Base-by-base conservation (phyloP, 305 asterid species). In the Solanum hybrid region DNA sequence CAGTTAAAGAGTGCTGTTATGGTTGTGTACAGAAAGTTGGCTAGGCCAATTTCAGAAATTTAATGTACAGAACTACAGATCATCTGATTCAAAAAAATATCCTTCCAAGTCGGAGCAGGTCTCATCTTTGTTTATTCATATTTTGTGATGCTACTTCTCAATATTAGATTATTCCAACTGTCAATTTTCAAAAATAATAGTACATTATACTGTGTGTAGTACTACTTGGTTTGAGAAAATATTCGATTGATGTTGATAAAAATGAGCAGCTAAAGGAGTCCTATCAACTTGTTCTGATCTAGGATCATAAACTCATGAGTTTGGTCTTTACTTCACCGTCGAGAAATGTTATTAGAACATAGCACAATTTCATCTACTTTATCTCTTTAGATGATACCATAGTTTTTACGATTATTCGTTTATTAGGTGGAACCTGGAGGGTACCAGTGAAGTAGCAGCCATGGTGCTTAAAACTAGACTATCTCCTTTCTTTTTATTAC, bases 21-120 rank as follows among this genome's bases (percentile, higher is more conserved):
- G 87, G 45, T 56, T 85, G 72, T 51, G 76, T 56, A 85, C 76
- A 85, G 88, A 45, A n/a, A 85, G 88, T 85, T 85, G 76, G 76
- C 40, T 85, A 31, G 76, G 76, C 88, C 76, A 32, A 31, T 56
- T 32, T 51, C 24, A 80, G 69, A 80, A 85, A 85, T 85, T 85
- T 56, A 56, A 85, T 85, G 88, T 85, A 85, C 76, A 84, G 45
- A 84, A 51, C 75, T 84, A 84, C 75, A 85, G 45, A 85, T 85
- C 76, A 32, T 85, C 42, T 85, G 45, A 22, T 85, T 85, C 88
- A 31, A 32, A 60, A 60, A 85, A 51, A 84, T 19, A 5, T 31
- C 72, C 29, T 45, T 29, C 73, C 2, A 15, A 29, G 87, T 45
- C 17, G 12, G 73, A 84, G 40, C 29, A 29, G 6, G 64, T 17